Percentiles rank a stretch among this genome's conserved stretches.
phyloP scores from a whole-genome alignment of 108 stramenopile species.

The Cyclotella choctawhatcheeana region DNA sequence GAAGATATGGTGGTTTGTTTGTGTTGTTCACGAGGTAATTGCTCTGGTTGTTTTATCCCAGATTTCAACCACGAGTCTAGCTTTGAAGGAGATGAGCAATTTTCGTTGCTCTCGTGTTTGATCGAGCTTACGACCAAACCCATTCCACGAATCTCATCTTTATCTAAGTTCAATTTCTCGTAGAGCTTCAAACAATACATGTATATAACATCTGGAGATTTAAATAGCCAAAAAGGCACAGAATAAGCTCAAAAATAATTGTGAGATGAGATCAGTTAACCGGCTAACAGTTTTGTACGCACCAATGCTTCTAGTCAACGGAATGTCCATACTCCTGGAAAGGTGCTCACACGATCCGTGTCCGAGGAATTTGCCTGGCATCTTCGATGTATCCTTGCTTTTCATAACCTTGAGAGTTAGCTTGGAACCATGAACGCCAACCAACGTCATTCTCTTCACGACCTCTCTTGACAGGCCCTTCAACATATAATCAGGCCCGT shows the following conservation, averaged over 20 bases:
- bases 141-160: constrained; percentile 84
- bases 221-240: neutral
- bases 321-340: constrained; percentile 63
- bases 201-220: constrained; percentile 44
- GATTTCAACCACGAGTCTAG: constrained; percentile 7
- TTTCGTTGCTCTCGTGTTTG: constrained; percentile 28
- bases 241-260: neutral
- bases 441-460: constrained; percentile 66
- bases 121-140: constrained; percentile 81
- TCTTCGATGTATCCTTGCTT: constrained; percentile 69
- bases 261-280: neutral
- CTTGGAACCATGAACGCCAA: constrained; percentile 66
- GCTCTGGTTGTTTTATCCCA: neutral
- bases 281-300: neutral
- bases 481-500: constrained; percentile 84
- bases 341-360: constrained; percentile 87
- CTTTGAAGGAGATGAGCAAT: constrained; percentile 3
- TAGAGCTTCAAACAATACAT: constrained; percentile 63
- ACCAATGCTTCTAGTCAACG: constrained; percentile 61
- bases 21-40: too few species aligned
- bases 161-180: constrained; percentile 58
- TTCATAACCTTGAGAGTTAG: constrained; percentile 91
- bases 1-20: too few species aligned
- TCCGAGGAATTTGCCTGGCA: constrained; percentile 85
- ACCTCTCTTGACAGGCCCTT: constrained; percentile 85